Evolutionary conservation across 306 rosid genomes (phyloP).

Genomic region (Fagus crenata): DNA sequence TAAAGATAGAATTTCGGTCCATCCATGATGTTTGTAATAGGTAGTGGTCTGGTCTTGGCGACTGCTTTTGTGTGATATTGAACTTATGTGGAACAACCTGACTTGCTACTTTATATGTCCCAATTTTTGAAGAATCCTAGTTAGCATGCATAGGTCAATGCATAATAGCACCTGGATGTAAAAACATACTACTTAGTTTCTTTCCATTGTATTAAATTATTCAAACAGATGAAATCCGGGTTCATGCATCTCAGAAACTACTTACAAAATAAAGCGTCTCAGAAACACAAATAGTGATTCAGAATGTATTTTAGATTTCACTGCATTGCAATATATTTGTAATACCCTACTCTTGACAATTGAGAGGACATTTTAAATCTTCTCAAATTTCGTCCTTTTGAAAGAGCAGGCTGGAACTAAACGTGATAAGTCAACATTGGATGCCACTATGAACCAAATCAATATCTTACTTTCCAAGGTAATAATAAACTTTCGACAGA

Average conservation of each 20-base stretch:
- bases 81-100: background rate
- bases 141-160: background rate
- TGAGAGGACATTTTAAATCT: constrained; percentile 21
- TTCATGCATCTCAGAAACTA: background rate
- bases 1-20: too few relatives aligned
- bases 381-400: constrained; percentile 31
- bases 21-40: too few relatives aligned
- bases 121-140: background rate
- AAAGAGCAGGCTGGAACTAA: constrained; percentile 76
- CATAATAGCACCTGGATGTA: background rate
- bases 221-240: background rate
- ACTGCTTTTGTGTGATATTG: background rate
- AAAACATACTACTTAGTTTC: background rate
- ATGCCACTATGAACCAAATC: constrained; percentile 61
- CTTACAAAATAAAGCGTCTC: background rate
- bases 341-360: constrained; percentile 11
- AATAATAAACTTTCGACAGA: constrained; percentile 27
- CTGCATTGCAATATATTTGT: background rate
- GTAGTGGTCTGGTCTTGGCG: too few relatives aligned
- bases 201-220: background rate
- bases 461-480: constrained; percentile 89
- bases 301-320: background rate
- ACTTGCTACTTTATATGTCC: background rate
- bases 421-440: constrained; percentile 70
- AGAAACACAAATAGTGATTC: background rate